Evolutionary conservation across 192 early-diverging fungal species (phyloP).

Genomic region (Rhizoclosmatium sp.): DNA sequence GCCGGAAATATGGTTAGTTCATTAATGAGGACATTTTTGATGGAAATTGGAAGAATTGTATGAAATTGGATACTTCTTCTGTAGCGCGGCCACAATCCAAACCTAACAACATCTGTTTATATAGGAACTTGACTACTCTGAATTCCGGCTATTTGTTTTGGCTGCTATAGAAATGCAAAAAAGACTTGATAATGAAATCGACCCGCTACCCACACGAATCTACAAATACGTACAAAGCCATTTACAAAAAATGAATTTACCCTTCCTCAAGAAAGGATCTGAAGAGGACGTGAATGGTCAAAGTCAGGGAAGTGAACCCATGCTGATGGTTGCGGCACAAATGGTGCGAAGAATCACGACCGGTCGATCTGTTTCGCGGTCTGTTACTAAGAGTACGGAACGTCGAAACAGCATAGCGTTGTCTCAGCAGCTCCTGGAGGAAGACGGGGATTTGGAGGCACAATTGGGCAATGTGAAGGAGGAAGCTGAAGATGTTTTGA

Average conservation of each 20-base stretch:
- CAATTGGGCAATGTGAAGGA: no score
- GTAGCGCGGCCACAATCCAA: no score
- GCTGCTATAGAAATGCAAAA: slow-evolving; percentile 55
- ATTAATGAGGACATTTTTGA: neutral
- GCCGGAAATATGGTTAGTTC: slow-evolving; percentile 43
- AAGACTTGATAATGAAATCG: slow-evolving; percentile 37
- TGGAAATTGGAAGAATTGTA: neutral
- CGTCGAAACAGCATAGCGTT: no score
- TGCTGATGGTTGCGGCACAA: no score
- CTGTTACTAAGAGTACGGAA: no score
- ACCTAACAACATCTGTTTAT: neutral
- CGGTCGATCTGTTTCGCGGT: no score
- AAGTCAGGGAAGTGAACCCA: no score
- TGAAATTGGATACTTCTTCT: no score
- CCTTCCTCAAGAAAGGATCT: neutral
- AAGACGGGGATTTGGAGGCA: neutral
- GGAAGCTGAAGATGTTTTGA: no score
- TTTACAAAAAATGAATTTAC: slow-evolving; percentile 3
- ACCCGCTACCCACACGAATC: neutral
- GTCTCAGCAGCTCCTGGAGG: neutral
- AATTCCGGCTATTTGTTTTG: slow-evolving; percentile 56
- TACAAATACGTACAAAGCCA: neutral
- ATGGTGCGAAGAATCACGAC: no score
- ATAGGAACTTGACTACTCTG: slow-evolving; percentile 55
- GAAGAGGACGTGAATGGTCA: neutral